These are phyloP conservation scores for Cucurbita moschata DNA, from an alignment of 306 rosid species.

Conservation along the genomic window DNA sequence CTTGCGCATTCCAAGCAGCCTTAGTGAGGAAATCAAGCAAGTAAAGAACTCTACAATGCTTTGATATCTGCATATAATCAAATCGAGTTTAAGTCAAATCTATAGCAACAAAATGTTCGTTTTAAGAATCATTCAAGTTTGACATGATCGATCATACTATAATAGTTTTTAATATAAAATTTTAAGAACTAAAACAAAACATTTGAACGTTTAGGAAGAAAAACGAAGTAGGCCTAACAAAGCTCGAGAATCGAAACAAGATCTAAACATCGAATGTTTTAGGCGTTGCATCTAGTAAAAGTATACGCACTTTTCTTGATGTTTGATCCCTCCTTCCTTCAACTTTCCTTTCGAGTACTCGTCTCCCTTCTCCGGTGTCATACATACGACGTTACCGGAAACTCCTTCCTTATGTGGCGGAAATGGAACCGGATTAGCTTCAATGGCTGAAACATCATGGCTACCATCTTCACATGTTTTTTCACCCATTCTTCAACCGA, in stretches of 20 bases:
- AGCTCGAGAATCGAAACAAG: background rate
- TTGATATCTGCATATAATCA: conserved; percentile 25
- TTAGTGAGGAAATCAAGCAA: conserved; percentile 36
- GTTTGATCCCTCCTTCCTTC: conserved; percentile 10
- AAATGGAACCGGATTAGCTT: conserved; percentile 10
- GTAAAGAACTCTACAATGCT: conserved; percentile 27
- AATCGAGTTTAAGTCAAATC: background rate
- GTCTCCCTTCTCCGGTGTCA: conserved; percentile 40
- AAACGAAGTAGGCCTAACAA: background rate
- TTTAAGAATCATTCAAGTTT: background rate
- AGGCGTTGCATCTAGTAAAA: background rate
- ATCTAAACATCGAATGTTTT: background rate
- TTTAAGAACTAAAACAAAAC: background rate
- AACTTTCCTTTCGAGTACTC: conserved; percentile 17
- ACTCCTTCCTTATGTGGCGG: background rate
- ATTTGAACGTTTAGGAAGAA: background rate
- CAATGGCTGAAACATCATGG: conserved; percentile 6
- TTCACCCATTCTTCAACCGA: conserved; percentile 18
- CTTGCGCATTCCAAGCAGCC: conserved; percentile 33
- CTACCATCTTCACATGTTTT: conserved; percentile 1
- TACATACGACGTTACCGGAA: conserved; percentile 13
- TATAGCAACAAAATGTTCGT: background rate
- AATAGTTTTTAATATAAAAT: background rate
- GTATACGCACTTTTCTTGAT: conserved; percentile 32
- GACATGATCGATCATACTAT: background rate